Evolutionary conservation across 345 rosid genomes (phyloP), one percentile per base, ranked within the genome.

Genomic region (Pistacia atlantica): DNA sequence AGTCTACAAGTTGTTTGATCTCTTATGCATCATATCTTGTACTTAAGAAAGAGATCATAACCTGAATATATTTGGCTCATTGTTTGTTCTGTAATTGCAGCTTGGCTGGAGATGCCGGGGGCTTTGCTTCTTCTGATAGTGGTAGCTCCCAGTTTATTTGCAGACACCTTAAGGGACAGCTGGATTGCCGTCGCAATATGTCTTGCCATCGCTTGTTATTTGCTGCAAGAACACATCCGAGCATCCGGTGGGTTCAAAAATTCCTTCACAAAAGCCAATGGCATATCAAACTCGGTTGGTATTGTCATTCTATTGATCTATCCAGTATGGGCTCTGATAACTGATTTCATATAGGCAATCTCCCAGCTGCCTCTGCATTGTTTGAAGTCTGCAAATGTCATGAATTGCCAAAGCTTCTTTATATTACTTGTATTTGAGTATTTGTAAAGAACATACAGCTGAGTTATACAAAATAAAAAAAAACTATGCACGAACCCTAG

Each of bases 141-240:
- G 76, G 99, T 90, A 73, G 96, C 97, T 37, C 99, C 97, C 0
- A 76, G 84, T 42, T 72, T 95, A 49, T 71, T 93, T 11, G 90
- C 97, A 4, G 73, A 78, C 71, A 83, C 90, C 6, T 0, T 93
- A 20, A 88, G 89, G 82, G 57, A 61, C 80, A 56, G 58, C 72
- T 89, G 91, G 92, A 18, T 90, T 8, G 99, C 98, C 20, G 83
- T 83, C 65, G 79, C 3, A 1, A 83, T 92, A 66, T 95, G 96
- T 77, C 93, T 95, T 14, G 82, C 1, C 13, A 90, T 93, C 33
- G 96, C 93, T 13, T 89, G 90, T 71, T 93, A 93, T 74, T 81
- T 95, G 82, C 94, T 91, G 75, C 99, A 93, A 80, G 94, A 95
- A 75, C 99, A 95, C 79, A 89, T 91, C 80, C 83, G 97, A 16